Evolutionary conservation across 2,329 filamentous ascomycete species (phyloP), one percentile per base, ranked within the genome.

Genomic region (Clonostachys rhizophaga): DNA sequence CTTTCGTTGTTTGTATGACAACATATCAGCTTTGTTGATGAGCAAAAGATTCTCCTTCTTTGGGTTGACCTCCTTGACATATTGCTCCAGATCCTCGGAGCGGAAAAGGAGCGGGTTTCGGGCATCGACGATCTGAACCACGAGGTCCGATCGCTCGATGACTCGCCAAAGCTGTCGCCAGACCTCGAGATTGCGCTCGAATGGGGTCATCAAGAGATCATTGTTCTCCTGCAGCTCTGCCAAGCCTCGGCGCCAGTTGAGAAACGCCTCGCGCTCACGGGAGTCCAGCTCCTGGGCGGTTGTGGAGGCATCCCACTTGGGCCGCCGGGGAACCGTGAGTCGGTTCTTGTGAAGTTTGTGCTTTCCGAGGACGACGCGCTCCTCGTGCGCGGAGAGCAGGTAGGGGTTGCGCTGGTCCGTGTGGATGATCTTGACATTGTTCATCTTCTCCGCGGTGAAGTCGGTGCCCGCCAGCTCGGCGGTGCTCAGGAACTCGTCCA

Each of bases 21-120:
- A 91, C 94, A 99, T 96, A 69, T 99, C 94, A 42, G 94, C 91
- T 76, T 99, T 99, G 76, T 99, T 99, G 61, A 99, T 92, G 47
- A 99, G 75, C 47, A 99, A 67, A 60, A 99, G 62, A 64, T 97
- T 99, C 63, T 91, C 81, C 74, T 99, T 97, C 63, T 83, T 85
- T 3, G 83, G 69, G 58, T 95, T 87, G 24, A 97, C 87, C 57
- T 95, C 90, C 69, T 96, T 95, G 58, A 99, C 94, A 57, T 99
- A 99, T 54, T 75, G 78, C 62, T 97, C 94, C 51, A 99, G 70
- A 72, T 99, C 94, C 56, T 95, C 92, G 6, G 88, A 96, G 49
- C 95, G 83, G 71, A 97, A 99, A 56, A 97, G 79, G 16, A 99
- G 74, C 3, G 94, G 94, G 65, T 96, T 96, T 60, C 94, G 79